Conservation (phyloP, 1,139 yeast species). For the Tardiomyces digboiensis region DNA sequence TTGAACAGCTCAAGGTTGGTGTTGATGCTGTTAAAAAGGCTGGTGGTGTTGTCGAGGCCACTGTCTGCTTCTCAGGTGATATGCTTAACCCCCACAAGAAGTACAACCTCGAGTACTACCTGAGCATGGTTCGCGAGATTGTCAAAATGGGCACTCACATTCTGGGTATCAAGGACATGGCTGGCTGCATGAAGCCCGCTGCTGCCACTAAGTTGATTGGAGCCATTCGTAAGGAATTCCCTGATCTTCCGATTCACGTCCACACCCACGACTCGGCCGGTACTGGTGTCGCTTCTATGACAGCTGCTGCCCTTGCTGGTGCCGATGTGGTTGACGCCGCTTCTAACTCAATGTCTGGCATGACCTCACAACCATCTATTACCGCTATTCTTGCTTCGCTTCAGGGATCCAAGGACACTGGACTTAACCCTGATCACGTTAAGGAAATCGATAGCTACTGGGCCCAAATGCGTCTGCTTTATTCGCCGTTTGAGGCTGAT, state of each 20-base stretch:
- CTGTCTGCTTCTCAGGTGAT: constrained; percentile 98
- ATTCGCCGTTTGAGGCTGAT: constrained; percentile 97
- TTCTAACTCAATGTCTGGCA: constrained; percentile 93
- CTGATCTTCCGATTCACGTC: constrained; percentile 92
- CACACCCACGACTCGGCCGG: constrained; percentile 99
- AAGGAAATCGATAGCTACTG: constrained; percentile 89
- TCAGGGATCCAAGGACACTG: constrained; percentile 78
- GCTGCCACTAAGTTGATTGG: constrained; percentile 82
- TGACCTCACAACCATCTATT: constrained; percentile 97
- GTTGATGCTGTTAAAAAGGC: constrained; percentile 97
- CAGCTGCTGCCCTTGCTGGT: constrained; percentile 90
- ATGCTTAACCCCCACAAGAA: constrained; percentile 94
- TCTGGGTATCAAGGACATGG: constrained; percentile 98
- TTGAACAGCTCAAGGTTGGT: constrained; percentile 95
- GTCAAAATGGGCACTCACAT: constrained; percentile 95
- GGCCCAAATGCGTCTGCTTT: constrained; percentile 97
- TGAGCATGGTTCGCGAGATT: constrained; percentile 70
- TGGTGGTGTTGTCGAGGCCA: constrained; percentile 98
- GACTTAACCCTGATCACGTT: constrained; percentile 55
- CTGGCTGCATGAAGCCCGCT: constrained; percentile 94
- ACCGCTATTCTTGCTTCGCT: constrained; percentile 87
- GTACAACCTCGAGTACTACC: constrained; percentile 86
- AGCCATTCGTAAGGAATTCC: constrained; percentile 75
- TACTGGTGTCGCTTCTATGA: constrained; percentile 97
- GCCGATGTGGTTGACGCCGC: constrained; percentile 99